These are phyloP conservation scores for Fusarium annulatum DNA, from an alignment of 2,329 filamentous ascomycete species.

Conservation along the genomic window DNA sequence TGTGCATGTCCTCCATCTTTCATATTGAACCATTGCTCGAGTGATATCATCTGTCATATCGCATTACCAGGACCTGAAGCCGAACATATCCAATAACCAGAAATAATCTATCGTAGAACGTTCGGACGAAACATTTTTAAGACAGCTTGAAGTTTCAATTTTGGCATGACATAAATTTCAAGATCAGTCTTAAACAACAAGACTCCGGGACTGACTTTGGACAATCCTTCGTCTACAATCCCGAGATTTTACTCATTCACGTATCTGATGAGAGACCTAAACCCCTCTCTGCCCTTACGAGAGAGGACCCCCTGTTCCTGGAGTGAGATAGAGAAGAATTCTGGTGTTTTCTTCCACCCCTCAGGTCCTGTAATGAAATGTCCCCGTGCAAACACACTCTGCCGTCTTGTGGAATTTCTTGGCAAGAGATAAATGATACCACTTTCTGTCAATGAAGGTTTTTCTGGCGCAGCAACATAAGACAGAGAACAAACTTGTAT, in stretches of 20 bases:
- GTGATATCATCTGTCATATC: background rate
- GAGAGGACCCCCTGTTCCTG: background rate
- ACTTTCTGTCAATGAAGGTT: background rate
- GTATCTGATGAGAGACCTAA: background rate
- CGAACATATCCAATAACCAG: background rate
- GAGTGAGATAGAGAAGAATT: background rate
- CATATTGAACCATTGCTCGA: background rate
- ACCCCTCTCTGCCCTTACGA: background rate
- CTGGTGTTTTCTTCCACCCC: background rate
- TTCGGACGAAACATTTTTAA: background rate
- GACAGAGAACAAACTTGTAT: background rate
- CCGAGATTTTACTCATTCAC: background rate
- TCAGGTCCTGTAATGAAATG: background rate
- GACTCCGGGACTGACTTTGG: background rate
- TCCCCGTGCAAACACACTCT: background rate
- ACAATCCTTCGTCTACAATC: background rate
- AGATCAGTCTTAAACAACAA: background rate
- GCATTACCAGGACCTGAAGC: background rate
- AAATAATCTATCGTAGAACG: background rate
- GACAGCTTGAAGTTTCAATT: background rate
- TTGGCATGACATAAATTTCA: background rate
- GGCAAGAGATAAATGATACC: background rate
- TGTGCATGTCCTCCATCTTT: background rate
- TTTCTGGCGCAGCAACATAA: background rate
- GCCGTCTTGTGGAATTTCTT: background rate